Base-by-base conservation (phyloP, 2,329 filamentous ascomycete genomes). In the Canariomyces notabilis region DNA sequence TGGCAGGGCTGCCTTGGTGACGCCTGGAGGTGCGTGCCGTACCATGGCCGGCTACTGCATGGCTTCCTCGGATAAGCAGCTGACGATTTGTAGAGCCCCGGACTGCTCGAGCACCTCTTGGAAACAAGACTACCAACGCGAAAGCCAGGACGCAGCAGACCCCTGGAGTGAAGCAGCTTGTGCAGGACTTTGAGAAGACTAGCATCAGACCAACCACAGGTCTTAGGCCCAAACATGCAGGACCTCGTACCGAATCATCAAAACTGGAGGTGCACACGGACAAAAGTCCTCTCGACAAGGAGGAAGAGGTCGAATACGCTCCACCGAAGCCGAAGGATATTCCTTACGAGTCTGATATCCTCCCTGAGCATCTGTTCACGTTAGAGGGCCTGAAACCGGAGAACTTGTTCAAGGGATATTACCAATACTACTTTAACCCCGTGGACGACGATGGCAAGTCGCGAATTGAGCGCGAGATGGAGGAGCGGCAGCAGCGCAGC, bases 121-220 rank as follows among this genome's bases (percentile, higher is more conserved):
- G 91, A 26, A 85, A 88, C 74, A 98, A 98, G 68, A 97, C 91
- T 1, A 97, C 93, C 42, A 98, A 98, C 66, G 89, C 87, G 44
- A 97, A 95, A 49, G 62, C 62, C 3, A 57, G 72, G 78, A 74
- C 61, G 75, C 74, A 40, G 76, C 82, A 55, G 53, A 83, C 82
- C 4, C 79, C 79, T 6, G 79, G 79, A 9, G 82, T 77, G 23
- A 84, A 82, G 58, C 71, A 70, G 48, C 71, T 73, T 18, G 73
- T 76, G 33, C 73, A 76, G 38, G 79, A 82, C 48, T 66, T 77
- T 40, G 82, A 83, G 53, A 84, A 82, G 65, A 79, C 80, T 1
- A 52, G 45, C 8, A 65, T 71, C 15, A 82, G 79, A 53, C 77
- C 72, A 8, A 83, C 79, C 14, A 72, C 70, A 3, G 71, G 74